phyloP scores from a whole-genome alignment of 1,284 basidiomycete genomes.

The Mixia osmundae region DNA sequence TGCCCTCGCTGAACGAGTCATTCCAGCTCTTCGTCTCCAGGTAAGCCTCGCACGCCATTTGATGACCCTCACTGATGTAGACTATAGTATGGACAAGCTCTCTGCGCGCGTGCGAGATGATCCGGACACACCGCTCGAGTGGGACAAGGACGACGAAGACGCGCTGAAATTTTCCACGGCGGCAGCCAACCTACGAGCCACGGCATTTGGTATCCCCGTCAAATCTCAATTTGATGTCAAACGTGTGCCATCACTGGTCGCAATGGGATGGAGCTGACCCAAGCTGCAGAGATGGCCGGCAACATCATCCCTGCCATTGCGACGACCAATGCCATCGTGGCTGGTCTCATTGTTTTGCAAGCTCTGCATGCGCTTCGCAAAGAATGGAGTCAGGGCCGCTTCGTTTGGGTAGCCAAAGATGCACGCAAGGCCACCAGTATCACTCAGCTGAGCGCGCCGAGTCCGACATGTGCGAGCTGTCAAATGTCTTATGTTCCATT shows the following conservation, averaged over 20 bases:
- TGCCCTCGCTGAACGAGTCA: constrained; percentile 50
- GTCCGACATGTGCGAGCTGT: constrained; percentile 57
- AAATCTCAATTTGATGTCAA: constrained; percentile 95
- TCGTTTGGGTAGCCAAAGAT: constrained; percentile 15
- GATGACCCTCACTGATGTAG: constrained; percentile 2
- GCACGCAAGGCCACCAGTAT: constrained; percentile 27
- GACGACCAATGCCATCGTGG: constrained; percentile 92
- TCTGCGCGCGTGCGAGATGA: constrained; percentile 45
- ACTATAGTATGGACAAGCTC: constrained; percentile 44
- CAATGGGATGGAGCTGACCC: background rate
- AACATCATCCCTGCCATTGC: constrained; percentile 99
- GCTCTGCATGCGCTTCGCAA: constrained; percentile 47
- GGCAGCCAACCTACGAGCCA: constrained; percentile 71
- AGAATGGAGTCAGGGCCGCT: constrained; percentile 11
- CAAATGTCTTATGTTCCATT: constrained; percentile 57
- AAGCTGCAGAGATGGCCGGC: constrained; percentile 73
- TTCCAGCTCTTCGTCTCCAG: constrained; percentile 58
- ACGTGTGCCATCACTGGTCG: constrained; percentile 29
- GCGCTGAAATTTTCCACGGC: constrained; percentile 91
- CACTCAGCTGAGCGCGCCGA: constrained; percentile 33
- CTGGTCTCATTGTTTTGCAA: constrained; percentile 81
- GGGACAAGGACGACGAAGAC: constrained; percentile 97
- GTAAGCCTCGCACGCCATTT: too few species aligned
- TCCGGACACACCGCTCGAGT: constrained; percentile 48
- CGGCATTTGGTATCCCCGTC: constrained; percentile 62